Percentiles rank a stretch among this genome's conserved stretches.
These are phyloP conservation scores for Canavalia ensiformis DNA, from an alignment of 306 rosid genomes.

Conservation along the genomic window DNA sequence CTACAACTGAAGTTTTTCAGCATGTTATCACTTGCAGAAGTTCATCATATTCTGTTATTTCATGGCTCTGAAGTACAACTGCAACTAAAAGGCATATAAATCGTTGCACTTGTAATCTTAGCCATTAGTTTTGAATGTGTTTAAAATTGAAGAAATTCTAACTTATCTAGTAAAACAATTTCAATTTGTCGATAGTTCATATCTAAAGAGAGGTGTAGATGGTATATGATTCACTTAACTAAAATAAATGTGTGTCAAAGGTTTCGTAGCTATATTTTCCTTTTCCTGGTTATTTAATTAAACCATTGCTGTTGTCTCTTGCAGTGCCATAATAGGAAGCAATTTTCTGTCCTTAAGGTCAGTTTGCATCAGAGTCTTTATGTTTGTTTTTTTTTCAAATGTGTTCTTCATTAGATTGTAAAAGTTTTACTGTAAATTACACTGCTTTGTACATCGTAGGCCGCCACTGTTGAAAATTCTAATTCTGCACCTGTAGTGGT, in stretches of 20 bases:
- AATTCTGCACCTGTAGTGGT: conserved; percentile 67
- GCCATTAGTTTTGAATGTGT: conserved; percentile 5
- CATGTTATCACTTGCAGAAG: conserved; percentile 1
- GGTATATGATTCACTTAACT: neutral
- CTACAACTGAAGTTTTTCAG: conserved; percentile 15
- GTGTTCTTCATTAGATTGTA: neutral
- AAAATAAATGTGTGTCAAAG: conserved; percentile 19
- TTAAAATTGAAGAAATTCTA: conserved; percentile 6
- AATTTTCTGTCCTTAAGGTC: conserved; percentile 55
- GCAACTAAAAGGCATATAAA: conserved; percentile 22
- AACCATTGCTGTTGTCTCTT: conserved; percentile 44
- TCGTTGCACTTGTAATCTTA: conserved; percentile 6
- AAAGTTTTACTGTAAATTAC: neutral
- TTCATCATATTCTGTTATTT: conserved; percentile 18
- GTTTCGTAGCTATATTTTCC: conserved; percentile 10
- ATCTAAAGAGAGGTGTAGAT: neutral
- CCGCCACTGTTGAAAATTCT: conserved; percentile 55
- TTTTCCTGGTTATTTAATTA: neutral
- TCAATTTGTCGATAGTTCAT: neutral
- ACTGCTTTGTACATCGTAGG: conserved; percentile 58
- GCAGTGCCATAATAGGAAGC: conserved; percentile 70
- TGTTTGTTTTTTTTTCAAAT: conserved; percentile 23
- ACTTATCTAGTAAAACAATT: conserved; percentile 4
- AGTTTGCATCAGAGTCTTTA: conserved; percentile 1
- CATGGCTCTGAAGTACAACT: neutral